These are phyloP conservation scores for Boletus rubescentipes DNA, from an alignment of 768 basidiomycete genomes.

Conservation along the genomic window DNA sequence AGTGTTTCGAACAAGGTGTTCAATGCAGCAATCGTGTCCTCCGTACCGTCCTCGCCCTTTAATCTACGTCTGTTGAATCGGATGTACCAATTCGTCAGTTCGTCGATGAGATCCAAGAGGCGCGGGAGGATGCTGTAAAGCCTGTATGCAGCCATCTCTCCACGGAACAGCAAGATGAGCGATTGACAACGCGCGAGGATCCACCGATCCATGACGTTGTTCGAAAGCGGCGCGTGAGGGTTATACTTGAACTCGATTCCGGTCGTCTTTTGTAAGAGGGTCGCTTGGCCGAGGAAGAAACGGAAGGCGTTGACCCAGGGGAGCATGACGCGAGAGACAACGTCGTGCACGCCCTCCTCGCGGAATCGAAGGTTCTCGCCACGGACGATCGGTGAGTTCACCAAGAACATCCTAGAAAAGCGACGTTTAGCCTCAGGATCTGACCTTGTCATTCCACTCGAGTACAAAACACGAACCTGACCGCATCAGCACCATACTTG, in stretches of 20 bases:
- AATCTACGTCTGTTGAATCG: conserved; percentile 95
- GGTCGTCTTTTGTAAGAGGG: conserved; percentile 77
- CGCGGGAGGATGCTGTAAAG: conserved; percentile 98
- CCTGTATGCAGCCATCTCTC: conserved; percentile 97
- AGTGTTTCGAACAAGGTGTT: conserved; percentile 96
- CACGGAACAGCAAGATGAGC: conserved; percentile 83
- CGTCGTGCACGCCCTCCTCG: conserved; percentile 96
- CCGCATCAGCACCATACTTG: conserved; percentile 93
- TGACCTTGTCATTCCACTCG: not conserved
- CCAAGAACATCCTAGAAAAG: conserved; percentile 82
- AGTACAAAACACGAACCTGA: conserved; percentile 51
- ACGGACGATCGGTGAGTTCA: conserved; percentile 98
- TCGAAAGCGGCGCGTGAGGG: conserved; percentile 76
- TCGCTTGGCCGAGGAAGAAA: conserved; percentile 96
- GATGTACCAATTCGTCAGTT: conserved; percentile 99
- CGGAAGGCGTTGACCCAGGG: conserved; percentile 99
- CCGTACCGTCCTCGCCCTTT: conserved; percentile 91
- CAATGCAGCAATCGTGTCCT: conserved; percentile 84
- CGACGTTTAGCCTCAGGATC: not conserved
- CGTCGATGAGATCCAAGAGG: conserved; percentile 87
- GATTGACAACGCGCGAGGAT: conserved; percentile 98
- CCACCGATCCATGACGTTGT: conserved; percentile 99
- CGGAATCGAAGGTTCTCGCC: conserved; percentile 98
- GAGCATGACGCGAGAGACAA: conserved; percentile 92
- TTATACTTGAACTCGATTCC: conserved; percentile 83